Evolutionary conservation across 164 flowering plant genomes (phyloP), one percentile per base, ranked within the genome.

Genomic region (Santalum album): DNA sequence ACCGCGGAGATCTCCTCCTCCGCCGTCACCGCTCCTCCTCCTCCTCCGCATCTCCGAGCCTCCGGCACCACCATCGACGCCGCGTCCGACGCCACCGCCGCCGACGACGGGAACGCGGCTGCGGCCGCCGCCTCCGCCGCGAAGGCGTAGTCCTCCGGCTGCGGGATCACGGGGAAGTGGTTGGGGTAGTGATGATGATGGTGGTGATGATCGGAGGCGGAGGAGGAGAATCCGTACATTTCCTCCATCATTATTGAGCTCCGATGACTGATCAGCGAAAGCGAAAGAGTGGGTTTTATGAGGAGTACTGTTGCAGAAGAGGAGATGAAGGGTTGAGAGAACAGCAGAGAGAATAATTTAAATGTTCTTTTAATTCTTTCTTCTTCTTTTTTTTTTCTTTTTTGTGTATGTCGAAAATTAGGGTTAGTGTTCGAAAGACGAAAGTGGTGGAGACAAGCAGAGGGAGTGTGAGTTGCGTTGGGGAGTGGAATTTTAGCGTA

Each of bases 401-500:
- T 9, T 4, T 29, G 34, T 3, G 34, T 29, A 29, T n/a, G n/a
- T n/a, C 34, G 34, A 29, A 29, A 3, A 3, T 29, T 29, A 29
- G 4, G 6, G 9, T 29, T 29, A 9, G 34, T 3, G 34, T 4
- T 29, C 9, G 34, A 29, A 29, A 29, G 23, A 35, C n/a, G 26
- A 20, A 53, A 51, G 20, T 43, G 35, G 32, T 9, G 27, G 35
- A 18, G 36, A n/a, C n/a, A 43, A 53, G 45, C 17, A 51, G 51
- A 26, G 50, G 18, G 40, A 36, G 25, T 44, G 56, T 14, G 24
- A 40, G 39, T 12, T 46, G 17, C 36, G 4, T 58, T 17, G 60
- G 50, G 25, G 48, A 50, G 45, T 46, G 70, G 23, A 55, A 53
- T 65, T 64, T 65, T 70, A 66, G 74, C 70, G 74, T 65, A 70